Base-by-base conservation (phyloP, 768 basidiomycete species). In the Plicaturopsis crispa region DNA sequence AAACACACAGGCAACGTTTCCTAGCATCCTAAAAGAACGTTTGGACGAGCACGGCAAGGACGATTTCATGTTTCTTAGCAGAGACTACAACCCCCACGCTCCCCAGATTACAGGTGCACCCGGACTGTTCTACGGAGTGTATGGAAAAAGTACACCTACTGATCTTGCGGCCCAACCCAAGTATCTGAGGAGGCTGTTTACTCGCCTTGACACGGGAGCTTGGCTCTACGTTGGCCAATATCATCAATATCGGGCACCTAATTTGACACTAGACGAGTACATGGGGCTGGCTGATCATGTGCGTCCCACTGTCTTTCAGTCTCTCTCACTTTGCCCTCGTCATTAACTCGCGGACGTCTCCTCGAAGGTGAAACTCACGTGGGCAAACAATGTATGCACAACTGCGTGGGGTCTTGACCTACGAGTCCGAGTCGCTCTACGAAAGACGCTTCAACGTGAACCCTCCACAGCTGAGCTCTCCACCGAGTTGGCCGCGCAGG, bases 21-120 rank as follows among this genome's bases (percentile, higher is more conserved):
- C 39, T 6, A 8, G 34, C 7, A 45, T 59, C 30, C 40, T 45
- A 2, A 38, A 41, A 6, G 33, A 48, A 6, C 46, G 46, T 8
- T 11, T 53, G 7, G 42, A 30, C 1, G 30, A 48, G 23, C 56
- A 62, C 38, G 53, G 53, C 1, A 42, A 52, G 6, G 24, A 54
- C 11, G 46, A 60, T 39, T 61, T 57, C 28, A 56, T 60, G 56
- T 62, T 48, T 31, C 42, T 53, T 3, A 52, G 49, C 14, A 36
- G 47, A 0, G 33, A 43, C 0, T 53, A 42, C 21, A 57, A 63
- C 26, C 53, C 55, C 0, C 36, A 40, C 13, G 55, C 57, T 4
- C 59, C 62, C 19, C 50, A 57, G 26, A 31, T 52, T 14, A 50
- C 57, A 4, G 60, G 61, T 11, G 45, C 48, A n/a, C 47, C 53